Conservation (phyloP, 2,329 filamentous ascomycete species). For the Ophiostoma triangulosporum region DNA sequence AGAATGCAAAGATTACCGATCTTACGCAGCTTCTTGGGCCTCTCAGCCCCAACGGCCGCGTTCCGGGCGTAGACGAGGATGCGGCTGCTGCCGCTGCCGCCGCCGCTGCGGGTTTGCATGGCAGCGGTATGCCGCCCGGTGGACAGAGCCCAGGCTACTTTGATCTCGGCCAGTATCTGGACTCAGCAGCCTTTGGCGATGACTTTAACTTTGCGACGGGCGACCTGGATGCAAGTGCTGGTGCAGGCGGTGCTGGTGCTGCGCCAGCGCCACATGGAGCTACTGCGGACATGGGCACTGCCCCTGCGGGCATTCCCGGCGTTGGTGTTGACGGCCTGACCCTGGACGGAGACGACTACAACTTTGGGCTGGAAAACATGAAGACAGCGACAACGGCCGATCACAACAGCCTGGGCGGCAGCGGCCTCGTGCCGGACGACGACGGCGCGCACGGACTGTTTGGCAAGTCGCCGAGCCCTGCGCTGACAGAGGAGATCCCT, state of each 20-base stretch:
- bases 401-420: neutral
- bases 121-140: neutral
- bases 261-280: neutral
- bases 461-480: conserved; percentile 7
- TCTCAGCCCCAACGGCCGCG: conserved; percentile 63
- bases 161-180: conserved; percentile 38
- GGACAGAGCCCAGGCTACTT: conserved; percentile 21
- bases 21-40: conserved; percentile 64
- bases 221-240: conserved; percentile 21
- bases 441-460: conserved; percentile 4
- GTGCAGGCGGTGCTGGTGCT: conserved; percentile 15
- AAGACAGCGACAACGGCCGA: neutral
- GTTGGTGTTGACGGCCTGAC: neutral
- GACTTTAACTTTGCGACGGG: conserved; percentile 35
- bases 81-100: conserved; percentile 11
- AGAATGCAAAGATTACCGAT: conserved; percentile 62
- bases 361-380: neutral
- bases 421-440: neutral
- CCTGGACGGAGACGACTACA: conserved; percentile 1
- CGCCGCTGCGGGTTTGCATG: neutral
- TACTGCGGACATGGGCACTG: neutral
- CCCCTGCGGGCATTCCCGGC: neutral
- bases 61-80: conserved; percentile 51
- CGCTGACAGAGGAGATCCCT: conserved; percentile 6
- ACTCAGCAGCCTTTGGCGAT: conserved; percentile 29